Base-by-base conservation (phyloP, 2,329 filamentous ascomycete species). In the Colletotrichum tamarilloi region DNA sequence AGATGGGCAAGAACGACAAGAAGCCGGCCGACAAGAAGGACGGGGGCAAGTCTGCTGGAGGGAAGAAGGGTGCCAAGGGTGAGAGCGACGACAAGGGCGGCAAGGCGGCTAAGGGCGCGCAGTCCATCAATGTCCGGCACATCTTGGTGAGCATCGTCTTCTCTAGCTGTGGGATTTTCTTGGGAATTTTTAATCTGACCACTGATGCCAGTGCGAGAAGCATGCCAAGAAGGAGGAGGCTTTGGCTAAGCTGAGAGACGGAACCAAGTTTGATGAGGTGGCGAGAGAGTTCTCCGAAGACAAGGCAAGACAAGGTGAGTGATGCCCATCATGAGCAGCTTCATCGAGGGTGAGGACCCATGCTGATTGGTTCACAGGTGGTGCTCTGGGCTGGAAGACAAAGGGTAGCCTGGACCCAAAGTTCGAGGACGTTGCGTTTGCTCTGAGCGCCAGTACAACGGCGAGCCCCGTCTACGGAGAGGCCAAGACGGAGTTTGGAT, bases 191-290 rank as follows among this genome's bases (percentile, higher is more conserved):
- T 6, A 59, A 22, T 32, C 62, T 71, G 57, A 74, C 62, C 19
- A 19, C 4, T 19, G 38, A 49, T 12, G 7, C 26, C 60, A 92
- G 84, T 95, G 93, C 78, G 92, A 92, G 80, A 95, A 95, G 79
- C 91, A 94, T 79, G 84, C 86, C n/a, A 94, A 92, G 81, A 95
- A 94, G 79, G 93, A 95, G 79, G 92, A 94, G 79, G 93, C 93
- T 0, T 81, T 95, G 19, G 88, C 88, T 69, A 92, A 94, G 82
- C 82, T 95, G 64, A 87, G 87, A 52, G 89, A 86, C 4, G 92
- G 93, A 1, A 87, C 86, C 63, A 94, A 92, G 77, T 95, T 95
- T 78, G 93, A 95, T 77, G 91, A 93, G 60, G 92, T 95, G 6
- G 93, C 93, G 11, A 85, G 89, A 66, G 89, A 92, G 76, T 93